phyloP scores from a whole-genome alignment of 176 grass and related monocot species.

The Hyparrhenia diplandra region DNA sequence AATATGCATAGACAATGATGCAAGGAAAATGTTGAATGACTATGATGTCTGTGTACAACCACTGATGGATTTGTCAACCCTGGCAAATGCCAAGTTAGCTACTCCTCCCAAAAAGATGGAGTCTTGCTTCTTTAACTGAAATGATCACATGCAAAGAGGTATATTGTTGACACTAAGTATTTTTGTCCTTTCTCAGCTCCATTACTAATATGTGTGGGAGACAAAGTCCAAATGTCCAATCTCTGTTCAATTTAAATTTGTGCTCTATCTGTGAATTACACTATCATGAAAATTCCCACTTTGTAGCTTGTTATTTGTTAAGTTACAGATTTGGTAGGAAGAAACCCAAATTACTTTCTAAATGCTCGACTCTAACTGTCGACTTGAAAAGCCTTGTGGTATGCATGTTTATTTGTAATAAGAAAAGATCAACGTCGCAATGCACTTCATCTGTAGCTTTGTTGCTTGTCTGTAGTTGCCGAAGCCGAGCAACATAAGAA shows the following conservation, averaged over 20 bases:
- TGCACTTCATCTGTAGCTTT: slow-evolving; percentile 5
- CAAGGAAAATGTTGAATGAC: slow-evolving; percentile 71
- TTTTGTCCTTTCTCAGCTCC: neutral
- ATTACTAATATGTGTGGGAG: neutral
- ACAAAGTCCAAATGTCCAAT: neutral
- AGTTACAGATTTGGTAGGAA: neutral
- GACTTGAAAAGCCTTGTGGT: neutral
- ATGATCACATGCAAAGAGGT: slow-evolving; percentile 78
- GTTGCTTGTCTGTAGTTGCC: slow-evolving; percentile 46
- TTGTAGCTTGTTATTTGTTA: neutral
- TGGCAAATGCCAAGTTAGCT: slow-evolving; percentile 72
- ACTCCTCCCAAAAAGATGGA: slow-evolving; percentile 58
- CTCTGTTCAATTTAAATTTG: slow-evolving; percentile 16
- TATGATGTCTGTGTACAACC: slow-evolving; percentile 64
- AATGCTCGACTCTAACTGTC: neutral
- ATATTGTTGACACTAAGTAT: neutral
- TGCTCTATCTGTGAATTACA: neutral
- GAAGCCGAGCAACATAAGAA: slow-evolving; percentile 78
- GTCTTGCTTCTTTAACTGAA: slow-evolving; percentile 86
- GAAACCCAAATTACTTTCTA: neutral
- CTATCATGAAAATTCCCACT: neutral
- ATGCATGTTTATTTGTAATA: neutral
- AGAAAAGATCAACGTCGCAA: neutral
- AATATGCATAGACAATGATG: slow-evolving; percentile 78
- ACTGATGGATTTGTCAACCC: slow-evolving; percentile 71